Evolutionary conservation across 2,329 filamentous ascomycete genomes (phyloP).

Genomic region (Diaporthe ilicicola): DNA sequence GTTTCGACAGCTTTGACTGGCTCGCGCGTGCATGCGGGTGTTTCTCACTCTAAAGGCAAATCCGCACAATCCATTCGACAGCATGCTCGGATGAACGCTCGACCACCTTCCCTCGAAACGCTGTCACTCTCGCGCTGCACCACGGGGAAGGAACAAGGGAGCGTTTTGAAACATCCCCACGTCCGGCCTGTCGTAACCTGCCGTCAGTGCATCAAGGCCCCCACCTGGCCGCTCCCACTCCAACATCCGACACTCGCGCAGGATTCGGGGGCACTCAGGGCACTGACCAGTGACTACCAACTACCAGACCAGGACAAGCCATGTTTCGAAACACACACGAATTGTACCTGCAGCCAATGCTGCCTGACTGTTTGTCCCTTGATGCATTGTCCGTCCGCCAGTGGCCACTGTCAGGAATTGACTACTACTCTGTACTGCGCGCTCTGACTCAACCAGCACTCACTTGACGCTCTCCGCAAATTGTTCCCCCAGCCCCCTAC

Average conservation of each 20-base stretch:
- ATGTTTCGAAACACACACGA: slow-evolving; percentile 22
- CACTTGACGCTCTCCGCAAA: not conserved
- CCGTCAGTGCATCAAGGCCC: slow-evolving; percentile 1
- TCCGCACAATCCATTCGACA: slow-evolving; percentile 1
- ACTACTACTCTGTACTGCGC: not conserved
- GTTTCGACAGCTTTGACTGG: slow-evolving; percentile 20
- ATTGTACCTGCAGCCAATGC: not conserved
- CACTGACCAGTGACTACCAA: too few relatives aligned
- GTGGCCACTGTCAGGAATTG: not conserved
- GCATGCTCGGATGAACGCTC: slow-evolving; percentile 22
- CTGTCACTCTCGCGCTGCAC: not conserved
- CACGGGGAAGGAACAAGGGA: slow-evolving; percentile 2
- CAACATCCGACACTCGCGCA: slow-evolving; percentile 4
- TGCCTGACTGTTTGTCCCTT: not conserved
- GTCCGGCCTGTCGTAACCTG: slow-evolving; percentile 13
- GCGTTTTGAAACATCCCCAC: slow-evolving; percentile 22
- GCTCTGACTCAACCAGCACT: not conserved
- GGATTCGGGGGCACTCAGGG: not conserved
- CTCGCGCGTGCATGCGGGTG: not conserved
- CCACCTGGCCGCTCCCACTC: not conserved
- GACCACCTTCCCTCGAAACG: slow-evolving; percentile 1
- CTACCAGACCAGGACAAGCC: not conserved
- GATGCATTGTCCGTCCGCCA: not conserved
- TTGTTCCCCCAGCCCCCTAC: too few relatives aligned
- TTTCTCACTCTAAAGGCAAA: slow-evolving; percentile 3